Conservation (phyloP, 331 rosid genomes). For the Erythrophleum ivorense region DNA sequence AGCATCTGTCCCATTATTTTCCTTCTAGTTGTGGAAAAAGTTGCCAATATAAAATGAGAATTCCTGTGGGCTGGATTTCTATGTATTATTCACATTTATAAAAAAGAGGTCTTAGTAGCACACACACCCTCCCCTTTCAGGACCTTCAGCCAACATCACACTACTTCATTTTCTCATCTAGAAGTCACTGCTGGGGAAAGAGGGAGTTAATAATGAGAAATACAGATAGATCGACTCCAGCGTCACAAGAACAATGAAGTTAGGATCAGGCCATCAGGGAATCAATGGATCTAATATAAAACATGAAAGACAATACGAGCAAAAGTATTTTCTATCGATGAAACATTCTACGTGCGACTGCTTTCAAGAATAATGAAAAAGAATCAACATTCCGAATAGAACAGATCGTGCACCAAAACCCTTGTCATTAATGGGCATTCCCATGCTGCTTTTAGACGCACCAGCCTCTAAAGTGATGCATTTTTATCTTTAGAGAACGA, state of each 20-base stretch:
- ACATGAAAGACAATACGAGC: neutral
- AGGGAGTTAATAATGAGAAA: neutral
- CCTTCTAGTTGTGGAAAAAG: neutral
- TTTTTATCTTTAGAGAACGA: neutral
- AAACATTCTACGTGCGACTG: neutral
- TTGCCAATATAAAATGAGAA: neutral
- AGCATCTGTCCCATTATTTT: constrained; percentile 15
- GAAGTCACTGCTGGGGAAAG: neutral
- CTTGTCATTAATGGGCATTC: neutral
- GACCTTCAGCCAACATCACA: constrained; percentile 5
- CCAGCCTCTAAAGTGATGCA: neutral
- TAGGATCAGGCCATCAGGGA: neutral
- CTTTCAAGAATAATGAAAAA: neutral
- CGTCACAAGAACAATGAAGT: neutral
- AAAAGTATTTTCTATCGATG: neutral
- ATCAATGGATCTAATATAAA: constrained; percentile 1
- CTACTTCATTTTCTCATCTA: neutral
- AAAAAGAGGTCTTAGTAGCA: neutral
- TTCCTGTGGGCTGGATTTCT: neutral
- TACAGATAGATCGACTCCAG: neutral
- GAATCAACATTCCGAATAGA: neutral
- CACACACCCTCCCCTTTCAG: neutral
- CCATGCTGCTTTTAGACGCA: neutral
- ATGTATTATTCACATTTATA: neutral
- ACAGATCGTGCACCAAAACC: neutral